Evolutionary conservation across 306 rosid genomes (phyloP), one percentile per base, ranked within the genome.

Genomic region (Urtica urens): DNA sequence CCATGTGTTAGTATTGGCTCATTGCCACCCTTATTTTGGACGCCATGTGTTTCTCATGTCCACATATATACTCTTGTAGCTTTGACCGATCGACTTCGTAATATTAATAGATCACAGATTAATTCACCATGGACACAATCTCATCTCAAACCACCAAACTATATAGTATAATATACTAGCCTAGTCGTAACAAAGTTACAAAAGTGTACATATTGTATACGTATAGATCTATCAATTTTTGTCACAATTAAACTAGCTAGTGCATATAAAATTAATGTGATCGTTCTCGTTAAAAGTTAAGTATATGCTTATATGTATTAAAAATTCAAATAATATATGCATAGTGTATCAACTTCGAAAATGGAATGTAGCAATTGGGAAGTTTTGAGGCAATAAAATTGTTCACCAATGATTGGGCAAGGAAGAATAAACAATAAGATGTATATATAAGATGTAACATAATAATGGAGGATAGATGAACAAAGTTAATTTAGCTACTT

Each of bases 1-100:
- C 67, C 58, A 62, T 44, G 47, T 52, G 54, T 62, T 17, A 20
- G 2, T 49, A 29, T 40, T 15, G 31, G 34, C 20, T 15, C 24
- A 30, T 30, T 51, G 59, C 41, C 57, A 49, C 51, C 66, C 45
- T 39, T 18, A 51, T 18, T 51, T 26, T 2, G 54, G 53, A 24
- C 7, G 54, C 30, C 68, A 53, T 45, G 54, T 53, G 68, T 53
- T 53, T 53, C 55, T 53, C 50, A 53, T 45, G 61, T 53, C 38
- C 7, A 51, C 22, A 17, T 43, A 43, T 20, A 25, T 43, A 10
- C 27, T 43, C 49, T 45, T 45, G 30, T n/a, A 45, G 18, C 49
- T 45, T 45, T 45, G 49, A 43, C 49, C 24, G 27, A 43, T 43
- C 12, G 3, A 18, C n/a, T n/a, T n/a, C n/a, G n/a, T n/a, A 0